A percentile compares a stretch with the other conserved stretches of the same genome.
Conservation (phyloP, 768 basidiomycete species). For the Pilatotrama ljubarskyi region DNA sequence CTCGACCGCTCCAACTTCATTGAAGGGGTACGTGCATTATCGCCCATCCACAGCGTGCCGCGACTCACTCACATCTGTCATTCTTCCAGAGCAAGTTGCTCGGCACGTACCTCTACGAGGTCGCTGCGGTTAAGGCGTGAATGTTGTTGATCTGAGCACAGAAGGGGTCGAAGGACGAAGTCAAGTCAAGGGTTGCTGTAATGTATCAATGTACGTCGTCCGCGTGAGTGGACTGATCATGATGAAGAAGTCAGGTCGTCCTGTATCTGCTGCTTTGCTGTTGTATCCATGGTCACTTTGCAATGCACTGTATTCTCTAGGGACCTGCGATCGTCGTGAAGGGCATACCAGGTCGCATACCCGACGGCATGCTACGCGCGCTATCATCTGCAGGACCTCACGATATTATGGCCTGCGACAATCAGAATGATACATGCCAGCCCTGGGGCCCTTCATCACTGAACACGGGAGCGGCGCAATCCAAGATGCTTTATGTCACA, state of each 20-base stretch:
- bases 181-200: neutral
- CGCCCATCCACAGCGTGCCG: neutral
- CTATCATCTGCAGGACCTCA: no score
- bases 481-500: no score
- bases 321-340: neutral
- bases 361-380: no score
- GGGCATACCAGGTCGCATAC: no score
- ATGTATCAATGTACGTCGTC: neutral
- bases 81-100: slow-evolving; percentile 65
- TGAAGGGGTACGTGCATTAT: slow-evolving; percentile 59
- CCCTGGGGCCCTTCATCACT: no score
- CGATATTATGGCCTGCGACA: no score
- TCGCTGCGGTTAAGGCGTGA: slow-evolving; percentile 34
- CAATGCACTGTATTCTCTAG: neutral
- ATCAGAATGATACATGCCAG: no score
- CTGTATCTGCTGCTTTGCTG: neutral
- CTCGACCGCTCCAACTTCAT: slow-evolving; percentile 89
- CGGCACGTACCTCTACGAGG: slow-evolving; percentile 80
- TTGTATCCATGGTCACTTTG: neutral
- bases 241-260: neutral
- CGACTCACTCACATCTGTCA: neutral
- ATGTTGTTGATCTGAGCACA: no score
- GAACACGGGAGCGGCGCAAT: no score
- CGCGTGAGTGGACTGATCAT: neutral
- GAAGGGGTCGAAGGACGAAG: neutral